Conservation (phyloP, 176 grass and related monocot species). For the Metroxylon sagu region DNA sequence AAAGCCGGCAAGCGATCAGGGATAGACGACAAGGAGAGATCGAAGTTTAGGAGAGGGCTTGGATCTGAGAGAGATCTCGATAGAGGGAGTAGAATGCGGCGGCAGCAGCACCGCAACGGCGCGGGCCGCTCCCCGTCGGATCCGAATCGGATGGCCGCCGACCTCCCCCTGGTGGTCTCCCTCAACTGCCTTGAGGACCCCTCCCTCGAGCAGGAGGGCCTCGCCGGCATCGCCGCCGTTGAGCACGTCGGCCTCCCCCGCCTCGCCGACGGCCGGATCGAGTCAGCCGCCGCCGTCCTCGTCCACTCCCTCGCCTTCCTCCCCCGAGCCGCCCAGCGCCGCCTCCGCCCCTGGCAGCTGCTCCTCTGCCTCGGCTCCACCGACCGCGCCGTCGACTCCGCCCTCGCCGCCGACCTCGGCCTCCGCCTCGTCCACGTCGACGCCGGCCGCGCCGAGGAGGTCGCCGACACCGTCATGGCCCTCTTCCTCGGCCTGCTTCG, state of each 20-base stretch:
- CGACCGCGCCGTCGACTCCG: slow-evolving; percentile 76
- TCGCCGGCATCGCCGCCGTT: slow-evolving; percentile 48
- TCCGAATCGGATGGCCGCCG: slow-evolving; percentile 9
- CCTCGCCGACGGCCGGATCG: slow-evolving; percentile 49
- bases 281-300: slow-evolving; percentile 57
- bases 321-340: slow-evolving; percentile 76
- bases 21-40: too few species aligned
- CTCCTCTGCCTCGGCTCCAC: slow-evolving; percentile 82
- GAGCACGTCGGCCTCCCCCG: slow-evolving; percentile 69
- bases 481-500: slow-evolving; percentile 76
- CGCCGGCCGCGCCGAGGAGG: slow-evolving; percentile 77
- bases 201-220: slow-evolving; percentile 60
- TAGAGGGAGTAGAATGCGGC: neutral
- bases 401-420: slow-evolving; percentile 63
- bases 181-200: slow-evolving; percentile 83
- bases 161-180: slow-evolving; percentile 48
- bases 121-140: slow-evolving; percentile 2
- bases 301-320: slow-evolving; percentile 69
- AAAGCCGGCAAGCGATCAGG: too few species aligned
- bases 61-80: neutral
- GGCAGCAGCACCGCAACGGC: neutral
- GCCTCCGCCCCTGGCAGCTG: slow-evolving; percentile 87
- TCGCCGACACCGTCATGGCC: slow-evolving; percentile 95
- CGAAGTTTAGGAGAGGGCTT: too few species aligned
- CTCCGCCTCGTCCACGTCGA: slow-evolving; percentile 78